Base-by-base conservation (phyloP, 257 asterid species). In the Echites panduratus region DNA sequence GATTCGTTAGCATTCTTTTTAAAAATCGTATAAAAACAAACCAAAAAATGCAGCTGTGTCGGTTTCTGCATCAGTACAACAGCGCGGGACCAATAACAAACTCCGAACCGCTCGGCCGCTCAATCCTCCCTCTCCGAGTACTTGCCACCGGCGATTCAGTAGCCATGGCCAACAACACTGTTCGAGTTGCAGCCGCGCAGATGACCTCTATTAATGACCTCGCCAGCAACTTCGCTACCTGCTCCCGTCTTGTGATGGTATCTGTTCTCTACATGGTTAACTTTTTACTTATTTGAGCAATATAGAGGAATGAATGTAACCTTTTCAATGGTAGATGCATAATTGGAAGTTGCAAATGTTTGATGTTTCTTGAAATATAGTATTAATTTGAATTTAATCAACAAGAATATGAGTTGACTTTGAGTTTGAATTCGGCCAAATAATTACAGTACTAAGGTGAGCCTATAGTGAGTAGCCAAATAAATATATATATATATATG, bases 141-240 rank as follows among this genome's bases (percentile, higher is more conserved):
- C 43, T 69, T 70, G 75, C 82, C 79, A 75, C 82, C 79, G 76
- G 76, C 66, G 73, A 79, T 17, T 69, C 61, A 38, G 74, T 80
- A 81, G 61, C 79, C 75, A 89, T 89, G 97, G 88, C 90, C 63
- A 83, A 40, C 59, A 83, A 43, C 82, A 74, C 89, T 27, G 75
- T 87, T 58, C 85, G 95, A 70, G 80, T 94, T 72, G 97, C 96
- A 80, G 96, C 97, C 48, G 97, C 95, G 38, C 98, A 94, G 84
- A 91, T 94, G 97, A 94, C 97, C 71, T 91, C 97, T 63, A 72
- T 88, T 82, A 91, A 88, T 68, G 94, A 91, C 54, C 74, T 94
- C 73, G 82, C 92, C 70, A 70, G 84, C 73, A 94, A 94, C 75
- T 91, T 87, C 79, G 74, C 85, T 73, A 91, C 96, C 71, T 93